Conservation (phyloP, 2,329 filamentous ascomycete genomes). For the Chrysoporthe austroafricana region DNA sequence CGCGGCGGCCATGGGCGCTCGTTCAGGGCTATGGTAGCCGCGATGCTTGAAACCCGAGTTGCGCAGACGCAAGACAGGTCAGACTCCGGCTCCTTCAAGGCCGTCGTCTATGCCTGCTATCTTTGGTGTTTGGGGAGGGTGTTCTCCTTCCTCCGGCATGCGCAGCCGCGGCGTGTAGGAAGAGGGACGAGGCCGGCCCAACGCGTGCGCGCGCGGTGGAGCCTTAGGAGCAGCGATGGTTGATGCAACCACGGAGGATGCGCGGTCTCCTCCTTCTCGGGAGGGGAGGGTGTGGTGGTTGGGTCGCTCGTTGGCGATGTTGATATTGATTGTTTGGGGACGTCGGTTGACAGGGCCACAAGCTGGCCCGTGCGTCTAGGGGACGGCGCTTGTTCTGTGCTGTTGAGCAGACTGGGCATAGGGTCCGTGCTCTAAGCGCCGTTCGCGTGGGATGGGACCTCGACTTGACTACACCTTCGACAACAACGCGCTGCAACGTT, state of each 20-base stretch:
- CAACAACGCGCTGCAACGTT: not conserved
- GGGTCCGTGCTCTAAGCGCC: constrained; percentile 10
- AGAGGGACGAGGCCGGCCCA: not conserved
- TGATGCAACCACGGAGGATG: not conserved
- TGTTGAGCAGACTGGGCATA: not conserved
- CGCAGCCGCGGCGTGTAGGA: not conserved
- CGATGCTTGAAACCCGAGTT: not conserved
- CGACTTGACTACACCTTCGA: not conserved
- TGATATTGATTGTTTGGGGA: constrained; percentile 11
- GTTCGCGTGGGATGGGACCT: not conserved
- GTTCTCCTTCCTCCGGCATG: not conserved
- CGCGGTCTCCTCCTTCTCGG: not conserved
- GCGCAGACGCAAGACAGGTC: not conserved
- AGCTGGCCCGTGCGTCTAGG: constrained; percentile 5
- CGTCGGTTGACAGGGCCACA: constrained; percentile 1
- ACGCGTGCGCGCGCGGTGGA: not conserved
- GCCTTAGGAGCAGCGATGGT: not conserved
- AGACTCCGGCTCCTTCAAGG: not conserved
- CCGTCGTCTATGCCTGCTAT: not conserved
- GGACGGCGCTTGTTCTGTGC: not conserved
- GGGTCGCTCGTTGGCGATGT: not conserved
- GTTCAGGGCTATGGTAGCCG: not conserved
- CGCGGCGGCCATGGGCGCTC: constrained; percentile 23
- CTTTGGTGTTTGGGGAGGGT: not conserved
- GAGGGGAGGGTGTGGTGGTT: not conserved